Conservation (phyloP, 2,329 filamentous ascomycete species). For the Scytalidium lignicola region DNA sequence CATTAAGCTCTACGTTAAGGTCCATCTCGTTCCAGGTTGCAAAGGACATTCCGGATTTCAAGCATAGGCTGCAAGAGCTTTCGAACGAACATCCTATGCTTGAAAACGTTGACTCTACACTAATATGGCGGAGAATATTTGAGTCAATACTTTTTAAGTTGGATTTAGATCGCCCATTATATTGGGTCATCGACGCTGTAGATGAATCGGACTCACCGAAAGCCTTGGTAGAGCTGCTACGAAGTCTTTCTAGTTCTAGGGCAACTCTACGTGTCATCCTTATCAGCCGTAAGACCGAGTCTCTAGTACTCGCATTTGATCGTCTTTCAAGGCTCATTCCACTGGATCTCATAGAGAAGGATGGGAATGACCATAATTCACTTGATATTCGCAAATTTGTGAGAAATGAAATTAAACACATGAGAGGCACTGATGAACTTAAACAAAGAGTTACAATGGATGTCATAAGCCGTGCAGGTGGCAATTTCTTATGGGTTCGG, state of each 20-base stretch:
- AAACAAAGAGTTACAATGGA: conserved; percentile 16
- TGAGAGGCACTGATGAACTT: neutral
- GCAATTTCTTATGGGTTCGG: conserved; percentile 31
- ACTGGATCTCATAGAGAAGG: neutral
- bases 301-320: conserved; percentile 2
- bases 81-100: neutral
- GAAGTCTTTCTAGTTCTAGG: neutral
- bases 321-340: neutral
- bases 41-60: neutral
- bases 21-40: conserved; percentile 27
- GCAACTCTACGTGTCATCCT: neutral
- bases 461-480: conserved; percentile 21
- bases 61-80: no score
- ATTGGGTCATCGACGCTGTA: conserved; percentile 7
- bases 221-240: conserved; percentile 2
- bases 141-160: conserved; percentile 1
- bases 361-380: neutral
- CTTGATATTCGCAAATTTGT: no score
- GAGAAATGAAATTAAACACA: neutral
- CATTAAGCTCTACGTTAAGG: conserved; percentile 14
- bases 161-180: neutral
- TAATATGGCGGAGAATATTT: conserved; percentile 5
- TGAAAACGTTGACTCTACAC: neutral
- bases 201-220: conserved; percentile 5
- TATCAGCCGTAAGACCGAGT: neutral